These are phyloP conservation scores for Blastocystis sp. DNA, from an alignment of 352 stramenopile genomes.

Conservation along the genomic window DNA sequence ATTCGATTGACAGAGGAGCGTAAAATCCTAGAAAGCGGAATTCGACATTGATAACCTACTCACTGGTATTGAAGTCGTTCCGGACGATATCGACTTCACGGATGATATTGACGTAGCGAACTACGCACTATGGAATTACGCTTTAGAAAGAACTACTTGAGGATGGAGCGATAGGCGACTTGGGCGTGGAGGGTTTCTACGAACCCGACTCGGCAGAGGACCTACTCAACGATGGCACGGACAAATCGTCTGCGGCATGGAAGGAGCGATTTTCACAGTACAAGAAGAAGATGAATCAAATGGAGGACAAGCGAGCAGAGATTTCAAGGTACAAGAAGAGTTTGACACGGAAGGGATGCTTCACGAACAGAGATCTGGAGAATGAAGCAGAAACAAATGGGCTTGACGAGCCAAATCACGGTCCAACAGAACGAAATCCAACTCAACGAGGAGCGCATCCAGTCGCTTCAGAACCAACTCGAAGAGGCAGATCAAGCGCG, in stretches of 20 bases:
- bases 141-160: neutral
- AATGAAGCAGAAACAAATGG: constrained; percentile 64
- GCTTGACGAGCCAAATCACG: constrained; percentile 41
- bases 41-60: neutral
- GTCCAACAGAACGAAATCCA: constrained; percentile 53
- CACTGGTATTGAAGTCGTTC: neutral
- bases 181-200: neutral
- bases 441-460: constrained; percentile 8
- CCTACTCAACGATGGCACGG: neutral
- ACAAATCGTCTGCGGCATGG: neutral
- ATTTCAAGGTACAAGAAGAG: constrained; percentile 23
- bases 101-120: neutral
- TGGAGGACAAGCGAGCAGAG: constrained; percentile 8
- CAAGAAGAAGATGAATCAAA: constrained; percentile 17
- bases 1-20: neutral
- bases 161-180: neutral
- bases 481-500: neutral
- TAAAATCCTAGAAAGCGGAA: neutral
- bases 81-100: neutral
- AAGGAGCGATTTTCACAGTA: constrained; percentile 61
- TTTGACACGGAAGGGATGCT: neutral
- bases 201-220: neutral
- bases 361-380: constrained; percentile 47
- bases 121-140: neutral
- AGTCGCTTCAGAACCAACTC: neutral